Conservation (phyloP, 2,329 filamentous ascomycete species). For the Cytospora paraplurivora region DNA sequence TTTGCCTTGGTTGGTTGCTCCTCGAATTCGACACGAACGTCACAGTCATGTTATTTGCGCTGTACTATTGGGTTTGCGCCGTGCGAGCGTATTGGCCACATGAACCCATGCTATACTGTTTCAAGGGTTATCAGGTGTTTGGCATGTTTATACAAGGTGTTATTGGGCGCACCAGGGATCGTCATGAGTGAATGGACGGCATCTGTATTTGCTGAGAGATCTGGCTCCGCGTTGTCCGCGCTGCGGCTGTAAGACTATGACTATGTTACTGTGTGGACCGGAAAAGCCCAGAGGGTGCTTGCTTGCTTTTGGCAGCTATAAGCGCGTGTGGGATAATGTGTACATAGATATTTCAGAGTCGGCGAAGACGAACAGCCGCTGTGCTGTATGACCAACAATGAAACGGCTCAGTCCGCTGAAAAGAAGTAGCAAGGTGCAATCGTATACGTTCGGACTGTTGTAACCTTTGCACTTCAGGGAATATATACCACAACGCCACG, state of each 20-base stretch:
- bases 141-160: slow-evolving; percentile 16
- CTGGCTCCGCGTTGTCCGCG: slow-evolving; percentile 4
- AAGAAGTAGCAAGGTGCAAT: not conserved
- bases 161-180: slow-evolving; percentile 8
- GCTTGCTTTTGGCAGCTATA: slow-evolving; percentile 4
- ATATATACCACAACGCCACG: not conserved
- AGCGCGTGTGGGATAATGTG: slow-evolving; percentile 7
- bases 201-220: not conserved
- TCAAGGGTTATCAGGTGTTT: slow-evolving; percentile 15
- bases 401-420: slow-evolving; percentile 2
- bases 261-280: slow-evolving; percentile 1
- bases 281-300: slow-evolving; percentile 13
- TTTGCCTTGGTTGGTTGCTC: slow-evolving; percentile 15
- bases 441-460: not conserved
- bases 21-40: slow-evolving; percentile 17
- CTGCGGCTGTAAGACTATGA: not conserved
- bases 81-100: slow-evolving; percentile 9
- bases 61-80: slow-evolving; percentile 4
- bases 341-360: slow-evolving; percentile 17
- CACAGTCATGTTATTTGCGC: slow-evolving; percentile 17
- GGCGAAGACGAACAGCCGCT: slow-evolving; percentile 3
- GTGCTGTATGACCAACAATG: slow-evolving; percentile 11
- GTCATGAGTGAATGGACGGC: slow-evolving; percentile 1
- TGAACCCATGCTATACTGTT: not conserved
- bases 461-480: not conserved